Percentiles rank a stretch among this genome's conserved stretches.
These are phyloP conservation scores for Sinapis alba DNA, from an alignment of 441 rosid genomes.

Conservation along the genomic window DNA sequence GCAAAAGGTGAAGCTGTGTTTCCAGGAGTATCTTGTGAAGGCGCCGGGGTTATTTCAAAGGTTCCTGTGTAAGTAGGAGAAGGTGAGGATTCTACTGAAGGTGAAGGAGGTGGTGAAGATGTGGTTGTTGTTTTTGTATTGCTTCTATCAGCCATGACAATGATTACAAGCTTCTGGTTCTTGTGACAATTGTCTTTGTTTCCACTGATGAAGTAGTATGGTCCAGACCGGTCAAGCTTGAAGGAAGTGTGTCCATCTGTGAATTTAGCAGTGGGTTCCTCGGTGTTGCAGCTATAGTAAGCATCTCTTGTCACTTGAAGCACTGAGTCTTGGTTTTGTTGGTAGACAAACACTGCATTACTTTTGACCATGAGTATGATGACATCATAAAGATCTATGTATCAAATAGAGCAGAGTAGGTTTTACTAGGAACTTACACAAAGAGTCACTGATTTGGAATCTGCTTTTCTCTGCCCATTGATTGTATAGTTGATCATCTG, in stretches of 20 bases:
- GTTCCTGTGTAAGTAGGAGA: constrained; percentile 45
- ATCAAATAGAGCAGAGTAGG: background rate
- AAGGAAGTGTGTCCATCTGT: constrained; percentile 62
- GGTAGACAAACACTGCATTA: constrained; percentile 59
- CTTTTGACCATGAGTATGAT: constrained; percentile 1
- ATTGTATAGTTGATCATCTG: constrained; percentile 39
- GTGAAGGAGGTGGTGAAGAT: constrained; percentile 7
- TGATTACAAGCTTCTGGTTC: constrained; percentile 52
- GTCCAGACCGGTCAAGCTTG: constrained; percentile 53
- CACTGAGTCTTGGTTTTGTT: constrained; percentile 58
- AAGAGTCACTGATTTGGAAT: constrained; percentile 64
- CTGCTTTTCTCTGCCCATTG: constrained; percentile 68
- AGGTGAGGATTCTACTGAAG: constrained; percentile 24
- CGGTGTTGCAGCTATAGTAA: constrained; percentile 54
- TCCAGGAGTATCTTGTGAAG: constrained; percentile 36
- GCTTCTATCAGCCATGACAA: constrained; percentile 68
- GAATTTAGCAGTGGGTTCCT: constrained; percentile 37
- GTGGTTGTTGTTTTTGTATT: constrained; percentile 2
- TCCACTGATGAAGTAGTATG: constrained; percentile 71
- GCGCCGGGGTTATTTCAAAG: constrained; percentile 44
- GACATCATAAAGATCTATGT: background rate
- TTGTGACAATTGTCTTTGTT: constrained; percentile 57
- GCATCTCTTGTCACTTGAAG: constrained; percentile 53
- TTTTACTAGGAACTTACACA: constrained; percentile 47
- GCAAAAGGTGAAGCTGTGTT: background rate